phyloP scores from a whole-genome alignment of 306 rosid genomes.

The Chamaecrista fasciculata region DNA sequence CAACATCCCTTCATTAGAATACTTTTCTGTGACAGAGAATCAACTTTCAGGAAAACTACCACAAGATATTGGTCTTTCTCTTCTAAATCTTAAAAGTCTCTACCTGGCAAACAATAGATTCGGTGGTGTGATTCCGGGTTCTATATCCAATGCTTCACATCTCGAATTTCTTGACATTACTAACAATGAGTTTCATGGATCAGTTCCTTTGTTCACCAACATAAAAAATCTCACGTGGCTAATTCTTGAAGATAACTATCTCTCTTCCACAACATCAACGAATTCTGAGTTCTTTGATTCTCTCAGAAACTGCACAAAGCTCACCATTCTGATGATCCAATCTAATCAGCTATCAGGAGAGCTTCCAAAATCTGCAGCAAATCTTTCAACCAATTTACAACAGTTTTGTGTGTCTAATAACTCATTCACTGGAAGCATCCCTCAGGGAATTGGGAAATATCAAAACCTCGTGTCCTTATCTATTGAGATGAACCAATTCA shows the following conservation, averaged over 20 bases:
- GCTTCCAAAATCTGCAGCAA: conserved; percentile 35
- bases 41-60: conserved; percentile 33
- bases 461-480: conserved; percentile 34
- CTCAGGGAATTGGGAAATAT: conserved; percentile 30
- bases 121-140: conserved; percentile 37
- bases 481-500: conserved; percentile 30
- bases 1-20: conserved; percentile 34
- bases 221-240: conserved; percentile 25
- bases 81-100: conserved; percentile 30
- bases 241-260: conserved; percentile 1
- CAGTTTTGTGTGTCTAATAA: conserved; percentile 36
- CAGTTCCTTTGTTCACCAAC: conserved; percentile 31
- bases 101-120: conserved; percentile 25
- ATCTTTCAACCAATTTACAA: conserved; percentile 33
- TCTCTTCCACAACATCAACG: conserved; percentile 30
- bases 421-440: conserved; percentile 28
- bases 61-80: neutral
- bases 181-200: conserved; percentile 29
- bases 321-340: conserved; percentile 19
- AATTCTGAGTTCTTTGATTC: conserved; percentile 35
- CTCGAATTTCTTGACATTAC: conserved; percentile 29
- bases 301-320: conserved; percentile 26
- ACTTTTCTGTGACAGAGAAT: conserved; percentile 31
- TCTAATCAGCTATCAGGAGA: conserved; percentile 35
- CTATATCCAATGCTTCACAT: conserved; percentile 42